These are phyloP conservation scores for Aureobasidium sp. DNA, from an alignment of 2,329 filamentous ascomycete genomes.

Conservation along the genomic window DNA sequence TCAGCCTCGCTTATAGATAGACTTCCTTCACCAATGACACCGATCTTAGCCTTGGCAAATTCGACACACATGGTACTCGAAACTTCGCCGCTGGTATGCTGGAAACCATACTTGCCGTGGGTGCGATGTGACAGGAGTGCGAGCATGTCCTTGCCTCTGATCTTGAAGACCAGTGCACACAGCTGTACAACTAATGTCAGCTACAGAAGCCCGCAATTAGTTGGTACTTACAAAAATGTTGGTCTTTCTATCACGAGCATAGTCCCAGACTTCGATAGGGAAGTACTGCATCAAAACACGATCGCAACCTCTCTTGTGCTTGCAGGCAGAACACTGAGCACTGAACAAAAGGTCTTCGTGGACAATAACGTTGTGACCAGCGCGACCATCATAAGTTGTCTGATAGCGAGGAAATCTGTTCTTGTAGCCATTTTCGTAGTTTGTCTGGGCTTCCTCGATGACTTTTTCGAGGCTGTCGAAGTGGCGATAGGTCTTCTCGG, in stretches of 20 bases:
- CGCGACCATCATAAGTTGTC: background rate
- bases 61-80: background rate
- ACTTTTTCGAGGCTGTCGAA: background rate
- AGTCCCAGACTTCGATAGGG: background rate
- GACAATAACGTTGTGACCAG: background rate
- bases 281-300: background rate
- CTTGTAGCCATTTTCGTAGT: background rate
- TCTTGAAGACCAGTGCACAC: background rate
- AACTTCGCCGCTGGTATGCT: background rate
- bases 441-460: background rate
- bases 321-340: background rate
- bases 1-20: background rate
- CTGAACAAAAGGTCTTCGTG: background rate
- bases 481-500: background rate
- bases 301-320: background rate
- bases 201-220: background rate
- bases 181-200: background rate
- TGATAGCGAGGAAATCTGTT: background rate
- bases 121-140: background rate
- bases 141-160: background rate
- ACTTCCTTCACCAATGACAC: background rate
- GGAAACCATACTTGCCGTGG: background rate
- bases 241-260: background rate
- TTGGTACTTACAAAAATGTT: background rate
- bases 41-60: background rate